These are phyloP conservation scores for Neurospora crassa DNA, from an alignment of 2,329 filamentous ascomycete species.

Conservation along the genomic window DNA sequence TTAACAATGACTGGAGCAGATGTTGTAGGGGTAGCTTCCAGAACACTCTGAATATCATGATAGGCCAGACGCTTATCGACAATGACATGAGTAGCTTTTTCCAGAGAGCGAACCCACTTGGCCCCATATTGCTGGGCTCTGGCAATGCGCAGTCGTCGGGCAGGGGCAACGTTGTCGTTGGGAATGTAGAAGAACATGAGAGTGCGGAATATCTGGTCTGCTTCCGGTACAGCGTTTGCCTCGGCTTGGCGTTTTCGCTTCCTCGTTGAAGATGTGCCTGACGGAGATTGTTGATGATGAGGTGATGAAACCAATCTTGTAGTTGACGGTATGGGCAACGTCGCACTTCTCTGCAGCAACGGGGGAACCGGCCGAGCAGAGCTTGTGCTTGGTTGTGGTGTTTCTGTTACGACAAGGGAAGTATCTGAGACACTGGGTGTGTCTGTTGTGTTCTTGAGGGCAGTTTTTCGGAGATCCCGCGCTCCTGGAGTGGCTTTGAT, in stretches of 20 bases:
- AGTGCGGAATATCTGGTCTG: conserved; percentile 47
- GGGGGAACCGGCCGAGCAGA: conserved; percentile 11
- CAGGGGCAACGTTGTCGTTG: conserved; percentile 61
- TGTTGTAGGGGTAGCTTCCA: conserved; percentile 4
- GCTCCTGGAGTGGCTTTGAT: conserved; percentile 2
- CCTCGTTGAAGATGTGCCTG: conserved; percentile 21
- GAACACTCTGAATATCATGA: conserved; percentile 44
- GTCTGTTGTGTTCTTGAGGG: not conserved
- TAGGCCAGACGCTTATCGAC: conserved; percentile 62
- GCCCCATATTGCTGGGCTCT: conserved; percentile 71
- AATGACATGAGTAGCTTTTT: conserved; percentile 64
- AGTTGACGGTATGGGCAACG: conserved; percentile 22
- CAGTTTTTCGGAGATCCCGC: not conserved
- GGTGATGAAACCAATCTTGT: not conserved
- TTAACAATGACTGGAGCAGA: conserved; percentile 46
- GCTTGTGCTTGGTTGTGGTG: conserved; percentile 21
- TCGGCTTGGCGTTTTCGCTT: conserved; percentile 37
- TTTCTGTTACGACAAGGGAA: conserved; percentile 23
- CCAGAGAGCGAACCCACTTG: conserved; percentile 52
- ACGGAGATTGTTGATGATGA: conserved; percentile 12
- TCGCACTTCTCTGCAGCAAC: conserved; percentile 20
- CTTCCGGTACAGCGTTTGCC: conserved; percentile 38
- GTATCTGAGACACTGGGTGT: conserved; percentile 6
- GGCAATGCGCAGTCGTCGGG: conserved; percentile 60
- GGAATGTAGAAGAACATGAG: conserved; percentile 72